Conservation (phyloP, 2,329 filamentous ascomycete genomes). For the Curvularia hawaiiensis region DNA sequence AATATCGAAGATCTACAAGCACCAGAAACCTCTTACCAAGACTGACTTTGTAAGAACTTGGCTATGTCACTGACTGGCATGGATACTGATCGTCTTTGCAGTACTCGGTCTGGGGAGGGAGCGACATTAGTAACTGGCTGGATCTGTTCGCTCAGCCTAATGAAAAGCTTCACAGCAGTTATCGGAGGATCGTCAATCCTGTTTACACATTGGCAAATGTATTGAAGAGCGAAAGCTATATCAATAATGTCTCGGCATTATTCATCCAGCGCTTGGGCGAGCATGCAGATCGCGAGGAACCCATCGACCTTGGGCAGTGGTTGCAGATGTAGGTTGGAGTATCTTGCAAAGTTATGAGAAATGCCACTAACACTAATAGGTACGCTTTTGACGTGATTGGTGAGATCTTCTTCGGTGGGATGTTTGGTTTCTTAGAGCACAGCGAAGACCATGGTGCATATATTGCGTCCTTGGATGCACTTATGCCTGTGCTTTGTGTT, state of each 20-base stretch:
- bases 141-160: conserved; percentile 21
- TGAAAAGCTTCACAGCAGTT: conserved; percentile 19
- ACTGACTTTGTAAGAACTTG: conserved; percentile 19
- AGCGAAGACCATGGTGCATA: conserved; percentile 23
- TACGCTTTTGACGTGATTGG: conserved; percentile 31
- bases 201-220: conserved; percentile 22
- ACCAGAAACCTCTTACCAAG: conserved; percentile 23
- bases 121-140: conserved; percentile 10
- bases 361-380: conserved; percentile 3
- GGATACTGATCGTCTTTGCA: not conserved
- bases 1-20: conserved; percentile 19
- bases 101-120: conserved; percentile 19
- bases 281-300: conserved; percentile 16
- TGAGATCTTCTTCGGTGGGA: conserved; percentile 21
- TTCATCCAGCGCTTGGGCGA: conserved; percentile 23
- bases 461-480: conserved; percentile 37
- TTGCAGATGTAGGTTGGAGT: conserved; percentile 37
- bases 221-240: conserved; percentile 21
- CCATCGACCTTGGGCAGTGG: conserved; percentile 25
- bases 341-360: not conserved
- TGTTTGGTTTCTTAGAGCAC: conserved; percentile 25
- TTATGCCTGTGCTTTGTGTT: conserved; percentile 36
- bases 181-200: conserved; percentile 15
- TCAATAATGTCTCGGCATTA: conserved; percentile 17
- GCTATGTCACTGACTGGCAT: not conserved